A percentile compares a stretch with the other conserved stretches of the same genome.
Conservation (phyloP, 1,139 yeast species). For the Hyphopichia buzzinii region DNA sequence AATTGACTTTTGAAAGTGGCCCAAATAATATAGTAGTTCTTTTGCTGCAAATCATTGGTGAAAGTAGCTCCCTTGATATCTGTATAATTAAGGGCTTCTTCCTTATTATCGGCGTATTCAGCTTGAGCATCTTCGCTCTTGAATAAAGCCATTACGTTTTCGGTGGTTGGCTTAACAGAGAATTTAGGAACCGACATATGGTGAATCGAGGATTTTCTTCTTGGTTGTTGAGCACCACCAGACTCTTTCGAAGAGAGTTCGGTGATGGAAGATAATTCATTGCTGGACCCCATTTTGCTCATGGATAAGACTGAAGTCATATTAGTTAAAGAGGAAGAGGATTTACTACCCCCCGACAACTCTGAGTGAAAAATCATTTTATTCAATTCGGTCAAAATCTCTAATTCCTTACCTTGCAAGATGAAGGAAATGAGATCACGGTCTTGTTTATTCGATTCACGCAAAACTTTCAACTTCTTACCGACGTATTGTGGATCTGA, state of each 20-base stretch:
- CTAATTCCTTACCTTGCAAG: conserved; percentile 36
- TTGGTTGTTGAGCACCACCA: conserved; percentile 5
- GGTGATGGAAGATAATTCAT: conserved; percentile 21
- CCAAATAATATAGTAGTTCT: conserved; percentile 39
- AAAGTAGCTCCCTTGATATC: conserved; percentile 39
- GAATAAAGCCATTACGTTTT: conserved; percentile 10
- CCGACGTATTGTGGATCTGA: conserved; percentile 16
- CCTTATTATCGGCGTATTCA: conserved; percentile 4
- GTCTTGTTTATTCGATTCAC: conserved; percentile 25
- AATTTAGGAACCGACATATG: conserved; percentile 28
- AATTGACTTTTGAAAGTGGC: conserved; percentile 17
- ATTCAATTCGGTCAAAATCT: conserved; percentile 37
- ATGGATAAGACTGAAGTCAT: conserved; percentile 24
- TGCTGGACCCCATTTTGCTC: conserved; percentile 22
- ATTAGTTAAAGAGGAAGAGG: conserved; percentile 37
- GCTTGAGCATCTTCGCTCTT: conserved; percentile 9
- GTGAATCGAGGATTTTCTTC: conserved; percentile 29
- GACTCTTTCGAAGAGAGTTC: conserved; percentile 9
- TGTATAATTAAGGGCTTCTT: conserved; percentile 12
- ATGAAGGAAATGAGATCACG: conserved; percentile 30
- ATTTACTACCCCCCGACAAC: conserved; percentile 30
- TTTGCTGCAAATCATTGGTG: conserved; percentile 40
- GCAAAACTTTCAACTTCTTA: conserved; percentile 30
- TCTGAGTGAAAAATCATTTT: conserved; percentile 35
- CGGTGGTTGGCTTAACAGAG: conserved; percentile 31